Evolutionary conservation across 2,329 filamentous ascomycete species (phyloP).

Genomic region (Cladorrhinum sp.): DNA sequence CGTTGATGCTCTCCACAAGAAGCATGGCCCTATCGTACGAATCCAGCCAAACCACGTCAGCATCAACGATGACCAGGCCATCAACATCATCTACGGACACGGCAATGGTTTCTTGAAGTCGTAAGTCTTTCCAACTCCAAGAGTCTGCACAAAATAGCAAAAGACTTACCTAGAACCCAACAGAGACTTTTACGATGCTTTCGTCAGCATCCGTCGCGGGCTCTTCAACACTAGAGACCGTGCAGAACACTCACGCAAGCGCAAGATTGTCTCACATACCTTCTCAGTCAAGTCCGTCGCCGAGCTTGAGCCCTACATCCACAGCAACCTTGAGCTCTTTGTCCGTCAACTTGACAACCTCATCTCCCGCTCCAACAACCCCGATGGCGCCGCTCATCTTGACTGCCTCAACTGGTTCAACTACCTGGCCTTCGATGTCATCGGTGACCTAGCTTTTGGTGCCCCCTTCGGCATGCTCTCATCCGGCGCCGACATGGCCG

Average conservation of each 20-base stretch:
- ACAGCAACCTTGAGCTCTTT: conserved; percentile 72
- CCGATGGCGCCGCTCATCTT: conserved; percentile 56
- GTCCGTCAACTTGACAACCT: conserved; percentile 70
- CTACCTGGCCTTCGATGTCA: conserved; percentile 54
- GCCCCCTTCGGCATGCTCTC: conserved; percentile 80
- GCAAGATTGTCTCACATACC: conserved; percentile 83
- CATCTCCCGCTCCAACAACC: conserved; percentile 42
- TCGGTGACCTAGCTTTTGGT: conserved; percentile 64
- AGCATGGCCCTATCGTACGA: conserved; percentile 73
- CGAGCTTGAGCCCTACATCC: conserved; percentile 88
- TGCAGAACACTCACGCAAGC: conserved; percentile 79
- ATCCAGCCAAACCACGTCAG: conserved; percentile 84
- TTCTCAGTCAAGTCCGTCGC: conserved; percentile 78
- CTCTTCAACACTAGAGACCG: conserved; percentile 88
- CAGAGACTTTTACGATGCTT: conserved; percentile 86
- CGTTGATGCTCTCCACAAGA: conserved; percentile 72
- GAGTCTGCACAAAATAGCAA: too few relatives aligned
- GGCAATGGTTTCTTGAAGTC: conserved; percentile 73
- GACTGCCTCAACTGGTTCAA: conserved; percentile 83
- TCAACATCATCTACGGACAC: conserved; percentile 74
- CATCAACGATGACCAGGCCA: conserved; percentile 75
- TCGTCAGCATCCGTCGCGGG: conserved; percentile 80
- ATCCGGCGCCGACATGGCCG: conserved; percentile 71
- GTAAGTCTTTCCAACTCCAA: conserved; percentile 40
- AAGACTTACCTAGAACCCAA: background rate